Evolutionary conservation across 495 filamentous ascomycete genomes (phyloP), one percentile per base, ranked within the genome.

Genomic region (Penicillium verhagenii): DNA sequence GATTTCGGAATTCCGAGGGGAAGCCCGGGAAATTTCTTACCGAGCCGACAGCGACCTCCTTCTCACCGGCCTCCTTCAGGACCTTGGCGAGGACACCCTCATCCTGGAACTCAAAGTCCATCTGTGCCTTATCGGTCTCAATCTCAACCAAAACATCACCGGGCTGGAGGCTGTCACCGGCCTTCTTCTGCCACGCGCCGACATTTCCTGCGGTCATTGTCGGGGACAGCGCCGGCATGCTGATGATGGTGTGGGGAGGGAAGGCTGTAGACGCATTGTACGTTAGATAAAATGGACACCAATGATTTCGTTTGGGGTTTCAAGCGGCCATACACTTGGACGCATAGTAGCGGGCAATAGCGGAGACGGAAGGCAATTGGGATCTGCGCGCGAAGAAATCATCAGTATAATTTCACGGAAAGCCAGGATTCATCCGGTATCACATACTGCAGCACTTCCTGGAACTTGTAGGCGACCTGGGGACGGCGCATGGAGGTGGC

Each of bases 31-130:
- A 56, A 59, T 43, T 61, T 47, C 92, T 73, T 84, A 98, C 94
- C 70, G 90, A 90, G 70, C 94, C 94, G 64, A 99, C 93, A 33
- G 94, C 71, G 58, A 99, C 81, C 69, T 97, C 95, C 79, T 97
- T 97, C 73, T 89, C 91, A 42, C 95, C 95, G 28, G 86, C 86
- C 2, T 96, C 89, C 77, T 91, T 96, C 71, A 99, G 73, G 55
- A 97, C 83, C 83, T 97, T 97, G 54, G 95, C 95, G 52, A 99
- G 77, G 29, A 96, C 80, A 77, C 95, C 94, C 69, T 99, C 94
- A 59, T 99, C 94, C 74, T 99, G 95, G 73, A 95, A 99, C 74
- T 99, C 95, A 65, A 99, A 99, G 79, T 99, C 95, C 95, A 99
- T 99, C 75, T 99, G 95, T 38, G 95, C 95, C 81, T 99, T 99